Evolutionary conservation across 257 asterid species (phyloP).

Genomic region (Catharanthus roseus): DNA sequence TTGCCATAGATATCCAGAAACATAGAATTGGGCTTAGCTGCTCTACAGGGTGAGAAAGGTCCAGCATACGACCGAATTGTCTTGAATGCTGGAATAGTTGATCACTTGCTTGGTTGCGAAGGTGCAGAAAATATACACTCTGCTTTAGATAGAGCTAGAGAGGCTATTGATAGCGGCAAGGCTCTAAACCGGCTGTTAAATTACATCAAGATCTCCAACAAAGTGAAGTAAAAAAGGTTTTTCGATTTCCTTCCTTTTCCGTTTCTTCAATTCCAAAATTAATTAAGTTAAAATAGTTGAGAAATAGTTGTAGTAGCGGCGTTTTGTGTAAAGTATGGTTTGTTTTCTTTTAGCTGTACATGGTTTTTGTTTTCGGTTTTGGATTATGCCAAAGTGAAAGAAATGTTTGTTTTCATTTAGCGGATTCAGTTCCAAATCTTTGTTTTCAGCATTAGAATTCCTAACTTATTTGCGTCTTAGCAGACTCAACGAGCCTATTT

Average conservation of each 20-base stretch:
- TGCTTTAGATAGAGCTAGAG: constrained; percentile 86
- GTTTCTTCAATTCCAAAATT: neutral
- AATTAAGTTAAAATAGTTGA: neutral
- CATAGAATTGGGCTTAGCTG: constrained; percentile 85
- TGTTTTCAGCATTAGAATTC: no score
- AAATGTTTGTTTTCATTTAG: neutral
- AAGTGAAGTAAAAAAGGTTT: constrained; percentile 18
- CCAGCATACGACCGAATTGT: constrained; percentile 84
- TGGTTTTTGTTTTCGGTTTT: neutral
- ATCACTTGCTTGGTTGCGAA: constrained; percentile 85
- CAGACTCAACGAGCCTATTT: no score
- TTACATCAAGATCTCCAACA: constrained; percentile 67
- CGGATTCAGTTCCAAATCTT: no score
- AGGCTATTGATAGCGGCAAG: constrained; percentile 82
- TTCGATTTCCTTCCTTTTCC: neutral
- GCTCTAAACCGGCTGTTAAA: constrained; percentile 67
- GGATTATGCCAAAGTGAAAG: neutral
- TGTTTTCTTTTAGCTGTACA: neutral
- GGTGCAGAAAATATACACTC: constrained; percentile 72
- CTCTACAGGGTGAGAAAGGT: constrained; percentile 79
- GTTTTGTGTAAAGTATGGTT: neutral
- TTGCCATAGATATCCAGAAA: constrained; percentile 54
- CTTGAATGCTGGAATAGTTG: constrained; percentile 85
- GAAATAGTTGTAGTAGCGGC: constrained; percentile 4
- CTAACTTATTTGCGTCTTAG: no score